phyloP scores from a whole-genome alignment of 495 filamentous ascomycete genomes.

The Penicillium manginii region DNA sequence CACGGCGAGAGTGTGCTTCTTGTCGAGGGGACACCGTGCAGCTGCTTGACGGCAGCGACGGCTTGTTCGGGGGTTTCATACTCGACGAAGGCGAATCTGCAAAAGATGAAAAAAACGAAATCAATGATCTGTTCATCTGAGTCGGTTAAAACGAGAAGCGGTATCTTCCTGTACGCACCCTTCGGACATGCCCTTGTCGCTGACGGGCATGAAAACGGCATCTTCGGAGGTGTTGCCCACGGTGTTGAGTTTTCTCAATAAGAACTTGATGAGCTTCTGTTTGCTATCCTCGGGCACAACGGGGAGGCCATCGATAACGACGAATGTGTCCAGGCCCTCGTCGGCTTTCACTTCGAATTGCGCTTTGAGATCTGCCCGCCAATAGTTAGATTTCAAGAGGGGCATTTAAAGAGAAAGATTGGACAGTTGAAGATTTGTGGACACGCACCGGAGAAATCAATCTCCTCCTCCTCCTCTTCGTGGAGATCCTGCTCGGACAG shows the following conservation, averaged over 20 bases:
- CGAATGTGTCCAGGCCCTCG: constrained; percentile 92
- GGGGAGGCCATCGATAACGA: constrained; percentile 93
- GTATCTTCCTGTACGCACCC: constrained; percentile 59
- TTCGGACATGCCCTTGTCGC: constrained; percentile 77
- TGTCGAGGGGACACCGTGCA: constrained; percentile 85
- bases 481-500: constrained; percentile 79
- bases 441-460: constrained; percentile 81
- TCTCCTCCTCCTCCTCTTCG: constrained; percentile 86
- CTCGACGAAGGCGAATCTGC: constrained; percentile 92
- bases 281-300: constrained; percentile 79
- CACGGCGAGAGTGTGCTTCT: constrained; percentile 89
- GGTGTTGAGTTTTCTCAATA: constrained; percentile 84
- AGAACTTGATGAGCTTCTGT: constrained; percentile 90
- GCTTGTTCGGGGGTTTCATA: constrained; percentile 93
- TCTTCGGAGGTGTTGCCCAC: constrained; percentile 86
- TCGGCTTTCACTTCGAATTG: constrained; percentile 95
- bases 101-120: constrained; percentile 9
- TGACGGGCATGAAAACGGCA: constrained; percentile 88
- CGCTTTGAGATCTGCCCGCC: constrained; percentile 72
- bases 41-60: constrained; percentile 78
- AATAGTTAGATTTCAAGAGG: constrained; percentile 34
- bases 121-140: constrained; percentile 16
- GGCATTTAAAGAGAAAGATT: constrained; percentile 27
- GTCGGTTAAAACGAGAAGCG: constrained; percentile 1
- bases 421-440: constrained; percentile 5